Evolutionary conservation across 108 stramenopile genomes (phyloP), one percentile per base, ranked within the genome.

Genomic region (Fistulifera pelliculosa): DNA sequence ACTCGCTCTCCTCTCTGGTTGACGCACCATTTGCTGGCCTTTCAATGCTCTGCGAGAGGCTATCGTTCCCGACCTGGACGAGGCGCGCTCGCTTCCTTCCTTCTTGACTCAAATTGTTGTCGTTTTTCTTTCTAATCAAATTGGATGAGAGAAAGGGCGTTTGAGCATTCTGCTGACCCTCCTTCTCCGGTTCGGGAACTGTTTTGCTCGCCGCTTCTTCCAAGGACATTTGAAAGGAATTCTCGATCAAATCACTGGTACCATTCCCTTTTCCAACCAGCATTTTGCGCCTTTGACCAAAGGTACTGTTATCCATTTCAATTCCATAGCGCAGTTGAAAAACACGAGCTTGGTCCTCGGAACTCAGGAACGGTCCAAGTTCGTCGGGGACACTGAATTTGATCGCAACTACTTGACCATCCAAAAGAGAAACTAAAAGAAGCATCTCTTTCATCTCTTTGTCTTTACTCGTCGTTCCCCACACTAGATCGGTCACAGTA

Each of bases 241-340:
- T 91, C 62, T 91, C 90, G 47, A 91, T 83, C 43, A 90, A 53
- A 49, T 80, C 35, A 11, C 24, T 45, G 21, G 19, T 10, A 45
- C 21, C 44, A 5, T 45, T 45, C 7, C 68, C 56, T 26, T 52
- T 19, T 38, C 39, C 10, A 51, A 44, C 12, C 15, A 35, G 31
- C 31, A 35, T 35, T 8, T 35, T 35, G 3, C 31, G 31, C 31
- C 31, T 3, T 35, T 35, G 31, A 35, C 31, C 31, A 3, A 35
- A 35, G 8, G 6, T 35, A 35, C 31, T 23, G 43, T 71, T 64
- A 48, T 64, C 56, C 15, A 72, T 18, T 54, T 90, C 83, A 51
- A 91, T 87, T 11, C 90, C 90, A 69, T 91, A 91, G 43, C 77
- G 70, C 26, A 71, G 27, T 38, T 77, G 71, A 71, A 91, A 91